phyloP scores from a whole-genome alignment of 2,329 filamentous ascomycete genomes.

The Cercospora sesami region DNA sequence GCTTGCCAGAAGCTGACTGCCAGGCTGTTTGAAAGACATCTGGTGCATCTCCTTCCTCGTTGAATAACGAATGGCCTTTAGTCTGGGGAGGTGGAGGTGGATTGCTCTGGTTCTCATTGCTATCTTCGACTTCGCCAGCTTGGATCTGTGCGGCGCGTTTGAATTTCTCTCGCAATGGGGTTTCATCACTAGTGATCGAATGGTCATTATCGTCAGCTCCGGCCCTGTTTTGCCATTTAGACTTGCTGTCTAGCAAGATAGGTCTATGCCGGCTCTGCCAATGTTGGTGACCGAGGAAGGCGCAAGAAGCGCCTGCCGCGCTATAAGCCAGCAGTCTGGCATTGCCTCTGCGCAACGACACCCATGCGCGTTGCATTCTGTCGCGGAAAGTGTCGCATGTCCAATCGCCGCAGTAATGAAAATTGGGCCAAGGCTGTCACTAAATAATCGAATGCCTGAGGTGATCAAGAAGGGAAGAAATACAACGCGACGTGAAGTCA shows the following conservation, averaged over 20 bases:
- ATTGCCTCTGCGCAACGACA: conserved; percentile 10
- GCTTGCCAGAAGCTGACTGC: conserved; percentile 32
- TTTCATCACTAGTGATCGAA: neutral
- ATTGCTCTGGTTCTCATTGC: neutral
- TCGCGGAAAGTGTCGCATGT: conserved; percentile 16
- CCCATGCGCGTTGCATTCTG: conserved; percentile 26
- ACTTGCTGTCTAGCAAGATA: conserved; percentile 23
- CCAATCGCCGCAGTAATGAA: neutral
- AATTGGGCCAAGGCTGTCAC: neutral
- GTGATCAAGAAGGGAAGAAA: neutral
- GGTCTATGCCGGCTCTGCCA: conserved; percentile 20
- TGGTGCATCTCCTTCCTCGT: conserved; percentile 20
- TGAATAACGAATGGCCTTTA: conserved; percentile 25
- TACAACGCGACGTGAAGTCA: neutral
- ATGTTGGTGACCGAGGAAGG: conserved; percentile 22
- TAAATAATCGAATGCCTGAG: neutral
- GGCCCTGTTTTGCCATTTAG: neutral
- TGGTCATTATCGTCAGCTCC: neutral
- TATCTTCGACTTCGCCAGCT: neutral
- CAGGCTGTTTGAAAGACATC: conserved; percentile 28
- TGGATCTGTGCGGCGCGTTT: neutral
- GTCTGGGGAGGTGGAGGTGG: conserved; percentile 31
- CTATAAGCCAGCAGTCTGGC: conserved; percentile 18
- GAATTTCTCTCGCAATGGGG: neutral
- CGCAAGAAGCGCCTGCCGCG: conserved; percentile 20